A percentile compares a stretch with the other conserved stretches of the same genome.
phyloP scores from a whole-genome alignment of 441 rosid species.

The Pelargonium fulgidum region DNA sequence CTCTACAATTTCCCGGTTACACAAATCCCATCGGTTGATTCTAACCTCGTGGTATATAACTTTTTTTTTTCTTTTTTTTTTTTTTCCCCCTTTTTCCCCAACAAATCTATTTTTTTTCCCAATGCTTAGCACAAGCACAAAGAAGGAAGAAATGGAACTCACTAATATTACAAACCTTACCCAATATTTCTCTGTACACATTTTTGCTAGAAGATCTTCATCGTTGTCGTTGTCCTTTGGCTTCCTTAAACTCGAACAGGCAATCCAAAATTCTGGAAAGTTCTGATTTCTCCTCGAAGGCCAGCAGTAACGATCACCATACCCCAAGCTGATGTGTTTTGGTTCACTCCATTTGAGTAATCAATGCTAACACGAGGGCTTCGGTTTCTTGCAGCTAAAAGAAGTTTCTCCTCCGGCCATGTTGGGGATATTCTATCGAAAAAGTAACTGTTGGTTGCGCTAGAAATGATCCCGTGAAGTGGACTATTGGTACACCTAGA shows the following conservation, averaged over 20 bases:
- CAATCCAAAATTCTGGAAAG: constrained; percentile 88
- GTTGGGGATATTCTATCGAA: constrained; percentile 85
- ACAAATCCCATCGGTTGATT: constrained; percentile 33
- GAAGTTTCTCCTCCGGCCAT: constrained; percentile 89
- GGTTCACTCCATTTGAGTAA: constrained; percentile 38
- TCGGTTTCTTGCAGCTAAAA: constrained; percentile 38
- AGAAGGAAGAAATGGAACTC: constrained; percentile 34
- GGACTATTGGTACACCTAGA: constrained; percentile 54
- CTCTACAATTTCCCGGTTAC: constrained; percentile 55
- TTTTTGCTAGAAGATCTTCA: constrained; percentile 16
- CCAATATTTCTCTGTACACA: constrained; percentile 50
- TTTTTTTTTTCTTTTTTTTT: constrained; percentile 8
- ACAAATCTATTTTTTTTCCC: constrained; percentile 44
- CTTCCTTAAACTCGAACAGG: constrained; percentile 52
- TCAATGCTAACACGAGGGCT: constrained; percentile 61
- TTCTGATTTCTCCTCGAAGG: constrained; percentile 71
- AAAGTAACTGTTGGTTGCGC: constrained; percentile 77
- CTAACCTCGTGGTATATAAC: constrained; percentile 36
- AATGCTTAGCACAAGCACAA: constrained; percentile 38
- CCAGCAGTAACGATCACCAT: constrained; percentile 96
- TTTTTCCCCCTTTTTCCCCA: constrained; percentile 6
- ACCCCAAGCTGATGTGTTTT: constrained; percentile 62
- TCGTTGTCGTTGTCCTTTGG: not conserved
- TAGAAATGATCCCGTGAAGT: constrained; percentile 68
- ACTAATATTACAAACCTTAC: constrained; percentile 51